Base-by-base conservation (phyloP, 495 filamentous ascomycete species). In the Tirmania nivea region DNA sequence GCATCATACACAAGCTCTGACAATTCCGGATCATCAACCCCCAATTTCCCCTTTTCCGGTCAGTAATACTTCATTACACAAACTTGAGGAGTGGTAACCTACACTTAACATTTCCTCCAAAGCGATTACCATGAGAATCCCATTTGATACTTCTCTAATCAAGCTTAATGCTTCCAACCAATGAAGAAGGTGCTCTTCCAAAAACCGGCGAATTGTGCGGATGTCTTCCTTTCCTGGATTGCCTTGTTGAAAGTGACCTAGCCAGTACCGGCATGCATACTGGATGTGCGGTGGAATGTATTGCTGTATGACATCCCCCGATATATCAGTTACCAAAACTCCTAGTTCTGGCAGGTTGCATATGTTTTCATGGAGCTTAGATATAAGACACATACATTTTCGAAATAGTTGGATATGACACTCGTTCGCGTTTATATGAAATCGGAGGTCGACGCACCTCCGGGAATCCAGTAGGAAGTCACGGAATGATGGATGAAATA, bases 191-290 rank as follows among this genome's bases (percentile, higher is more conserved):
- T 52, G 51, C 56, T 54, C 56, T 62, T 60, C 50, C 54, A 25
- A 11, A 58, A 10, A 34, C 58, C 10, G 11, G 34, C 31, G 8
- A 10, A 25, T 47, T 65, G 37, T 3, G 42, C 9, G 4, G 1
- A 57, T 42, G 52, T 70, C 58, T 37, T 53, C 21, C 31, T 68
- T 21, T 14, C 10, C 6, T 16, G 51, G 12, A 17, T 61, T 55
- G 51, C 65, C 67, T 52, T 67, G 35, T 51, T 66, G 39, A 19
- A 73, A 31, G 63, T 78, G 71, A 52, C 68, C 35, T 49, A 70
- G 62, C 74, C 68, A 77, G 55, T 70, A 71, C n/a, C 59, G 62
- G 60, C 70, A 75, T 31, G 67, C 57, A 53, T 75, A 70, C 54
- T 62, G 59, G 12, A 69, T 31, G 47, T 65, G 63, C 31, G 60